Conservation (phyloP, 768 basidiomycete species). For the Tylopilus rubrobrunneus region DNA sequence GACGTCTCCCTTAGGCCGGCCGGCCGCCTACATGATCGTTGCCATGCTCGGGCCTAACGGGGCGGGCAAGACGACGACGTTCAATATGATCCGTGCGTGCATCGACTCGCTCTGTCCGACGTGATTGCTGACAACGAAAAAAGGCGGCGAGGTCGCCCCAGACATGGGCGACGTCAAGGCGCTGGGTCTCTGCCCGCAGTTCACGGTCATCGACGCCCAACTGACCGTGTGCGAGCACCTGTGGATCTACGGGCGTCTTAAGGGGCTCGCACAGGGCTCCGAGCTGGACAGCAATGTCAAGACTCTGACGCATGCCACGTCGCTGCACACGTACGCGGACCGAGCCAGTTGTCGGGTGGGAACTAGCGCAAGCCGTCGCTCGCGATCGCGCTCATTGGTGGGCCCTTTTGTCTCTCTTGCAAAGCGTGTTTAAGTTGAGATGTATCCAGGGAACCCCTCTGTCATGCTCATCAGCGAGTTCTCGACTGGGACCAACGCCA, state of each 20-base stretch:
- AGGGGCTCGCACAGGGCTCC: constrained; percentile 54
- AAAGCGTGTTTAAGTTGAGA: too few species aligned
- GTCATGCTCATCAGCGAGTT: constrained; percentile 82
- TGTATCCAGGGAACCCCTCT: constrained; percentile 57
- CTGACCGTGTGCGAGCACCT: constrained; percentile 77
- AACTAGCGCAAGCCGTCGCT: constrained; percentile 42
- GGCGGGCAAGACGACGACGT: too few species aligned
- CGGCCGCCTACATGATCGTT: constrained; percentile 59
- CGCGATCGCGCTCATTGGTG: constrained; percentile 67
- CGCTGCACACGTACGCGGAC: constrained; percentile 58
- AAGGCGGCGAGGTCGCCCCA: constrained; percentile 62
- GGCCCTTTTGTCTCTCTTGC: background rate
- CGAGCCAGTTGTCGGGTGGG: constrained; percentile 74
- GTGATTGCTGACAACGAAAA: constrained; percentile 21
- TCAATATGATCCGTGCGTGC: too few species aligned
- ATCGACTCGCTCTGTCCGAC: background rate
- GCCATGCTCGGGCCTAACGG: constrained; percentile 34
- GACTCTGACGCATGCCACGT: constrained; percentile 54
- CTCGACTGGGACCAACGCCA: constrained; percentile 79
- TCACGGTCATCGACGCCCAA: constrained; percentile 77
- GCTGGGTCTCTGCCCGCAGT: constrained; percentile 81
- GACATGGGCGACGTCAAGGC: constrained; percentile 68
- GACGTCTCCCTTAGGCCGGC: constrained; percentile 72
- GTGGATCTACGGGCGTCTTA: constrained; percentile 65
- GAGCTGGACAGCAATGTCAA: constrained; percentile 52